Evolutionary conservation across 1,284 basidiomycete genomes (phyloP).

Genomic region (Microbotryum violaceum): DNA sequence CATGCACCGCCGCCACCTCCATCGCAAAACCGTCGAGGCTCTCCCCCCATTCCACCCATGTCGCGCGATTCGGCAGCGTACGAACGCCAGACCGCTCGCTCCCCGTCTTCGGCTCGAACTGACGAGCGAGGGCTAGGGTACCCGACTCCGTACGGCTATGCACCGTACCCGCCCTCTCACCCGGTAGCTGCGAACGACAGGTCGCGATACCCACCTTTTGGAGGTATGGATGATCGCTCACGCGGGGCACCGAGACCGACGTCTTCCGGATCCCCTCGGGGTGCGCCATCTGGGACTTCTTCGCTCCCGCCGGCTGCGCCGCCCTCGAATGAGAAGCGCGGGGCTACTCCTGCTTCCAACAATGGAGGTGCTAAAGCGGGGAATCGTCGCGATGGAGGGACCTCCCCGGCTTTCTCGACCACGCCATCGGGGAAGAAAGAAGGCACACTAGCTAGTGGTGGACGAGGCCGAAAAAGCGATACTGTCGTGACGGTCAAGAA

Average conservation of each 20-base stretch:
- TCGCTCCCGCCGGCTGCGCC: neutral
- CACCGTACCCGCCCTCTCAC: neutral
- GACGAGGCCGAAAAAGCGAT: no score
- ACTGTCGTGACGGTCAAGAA: no score
- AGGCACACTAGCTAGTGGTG: no score
- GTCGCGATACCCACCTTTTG: neutral
- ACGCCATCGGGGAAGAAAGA: no score
- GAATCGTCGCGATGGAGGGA: no score
- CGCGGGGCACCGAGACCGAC: no score
- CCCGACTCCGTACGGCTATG: constrained; percentile 8
- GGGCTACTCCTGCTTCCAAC: no score
- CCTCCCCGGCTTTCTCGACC: no score
- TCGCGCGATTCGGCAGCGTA: neutral
- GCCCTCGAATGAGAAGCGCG: no score
- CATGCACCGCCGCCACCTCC: neutral
- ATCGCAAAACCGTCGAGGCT: constrained; percentile 5
- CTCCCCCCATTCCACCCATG: constrained; percentile 7
- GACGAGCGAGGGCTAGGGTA: constrained; percentile 5
- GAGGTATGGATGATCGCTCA: neutral
- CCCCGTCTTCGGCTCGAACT: constrained; percentile 1
- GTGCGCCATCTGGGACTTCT: neutral
- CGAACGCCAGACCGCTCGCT: constrained; percentile 4
- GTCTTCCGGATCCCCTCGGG: neutral
- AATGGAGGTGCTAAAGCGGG: no score
- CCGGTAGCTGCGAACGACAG: neutral